Evolutionary conservation across 2,329 filamentous ascomycete species (phyloP).

Genomic region (Leptographium radiaticola): DNA sequence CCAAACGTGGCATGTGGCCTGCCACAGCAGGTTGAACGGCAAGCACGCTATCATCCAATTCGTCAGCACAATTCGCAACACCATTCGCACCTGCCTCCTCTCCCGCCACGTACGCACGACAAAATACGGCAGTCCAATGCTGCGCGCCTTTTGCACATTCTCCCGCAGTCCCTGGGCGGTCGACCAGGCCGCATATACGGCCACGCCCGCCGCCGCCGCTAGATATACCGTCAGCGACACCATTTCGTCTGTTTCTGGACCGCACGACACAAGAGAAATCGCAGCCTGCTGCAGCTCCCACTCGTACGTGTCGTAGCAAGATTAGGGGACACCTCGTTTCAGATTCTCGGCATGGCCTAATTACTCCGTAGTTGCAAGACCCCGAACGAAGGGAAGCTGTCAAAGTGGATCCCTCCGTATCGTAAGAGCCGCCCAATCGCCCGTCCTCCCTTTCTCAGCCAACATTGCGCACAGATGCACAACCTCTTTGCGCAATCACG

Average conservation of each 20-base stretch:
- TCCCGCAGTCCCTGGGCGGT: slow-evolving; percentile 21
- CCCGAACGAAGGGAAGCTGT: too few species aligned
- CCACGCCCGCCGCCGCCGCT: slow-evolving; percentile 19
- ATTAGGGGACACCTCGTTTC: too few species aligned
- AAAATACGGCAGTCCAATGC: slow-evolving; percentile 37
- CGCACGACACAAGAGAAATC: too few species aligned
- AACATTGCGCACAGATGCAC: too few species aligned
- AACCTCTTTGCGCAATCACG: too few species aligned
- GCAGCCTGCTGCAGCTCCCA: too few species aligned
- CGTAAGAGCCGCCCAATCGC: too few species aligned
- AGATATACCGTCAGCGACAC: slow-evolving; percentile 22
- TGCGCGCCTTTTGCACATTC: slow-evolving; percentile 37
- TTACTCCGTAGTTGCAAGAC: too few species aligned
- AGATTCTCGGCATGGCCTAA: too few species aligned
- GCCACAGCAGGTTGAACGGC: slow-evolving; percentile 40
- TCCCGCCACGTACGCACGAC: slow-evolving; percentile 33
- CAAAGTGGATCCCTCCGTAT: too few species aligned
- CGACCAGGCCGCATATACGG: slow-evolving; percentile 21
- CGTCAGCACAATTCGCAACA: not conserved
- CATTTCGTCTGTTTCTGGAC: slow-evolving; percentile 14
- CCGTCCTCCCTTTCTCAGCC: too few species aligned
- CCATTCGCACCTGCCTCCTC: not conserved
- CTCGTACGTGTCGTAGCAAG: not conserved
- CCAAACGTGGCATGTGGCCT: slow-evolving; percentile 40
- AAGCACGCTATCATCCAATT: slow-evolving; percentile 28